Conservation (phyloP, 2,329 filamentous ascomycete species). For the Xylariaceae sp. region DNA sequence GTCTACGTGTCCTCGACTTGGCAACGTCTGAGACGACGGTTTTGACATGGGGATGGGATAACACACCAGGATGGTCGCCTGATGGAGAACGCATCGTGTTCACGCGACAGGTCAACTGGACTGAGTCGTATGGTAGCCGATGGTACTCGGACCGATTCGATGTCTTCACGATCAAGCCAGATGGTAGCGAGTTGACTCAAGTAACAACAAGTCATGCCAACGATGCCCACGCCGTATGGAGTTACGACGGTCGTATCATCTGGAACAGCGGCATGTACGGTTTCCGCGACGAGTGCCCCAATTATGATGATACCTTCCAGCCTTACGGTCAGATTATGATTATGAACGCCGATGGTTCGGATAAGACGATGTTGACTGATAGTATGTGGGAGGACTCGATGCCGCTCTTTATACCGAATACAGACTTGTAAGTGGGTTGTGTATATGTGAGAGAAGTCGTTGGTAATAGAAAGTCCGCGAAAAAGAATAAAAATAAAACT, state of each 20-base stretch:
- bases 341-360: constrained; percentile 40
- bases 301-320: constrained; percentile 42
- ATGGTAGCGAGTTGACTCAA: constrained; percentile 34
- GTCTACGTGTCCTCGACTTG: constrained; percentile 33
- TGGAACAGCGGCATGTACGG: constrained; percentile 41
- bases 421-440: not conserved
- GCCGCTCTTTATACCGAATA: constrained; percentile 17
- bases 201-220: constrained; percentile 36
- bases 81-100: constrained; percentile 28
- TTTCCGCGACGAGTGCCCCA: constrained; percentile 38
- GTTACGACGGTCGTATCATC: constrained; percentile 38
- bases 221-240: constrained; percentile 43
- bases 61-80: constrained; percentile 37
- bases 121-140: not conserved
- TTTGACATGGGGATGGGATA: constrained; percentile 37
- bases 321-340: constrained; percentile 42
- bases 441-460: not conserved
- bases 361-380: constrained; percentile 29
- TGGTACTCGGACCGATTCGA: constrained; percentile 28
- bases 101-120: constrained; percentile 3
- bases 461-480: too few species aligned
- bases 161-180: constrained; percentile 38
- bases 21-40: constrained; percentile 17
- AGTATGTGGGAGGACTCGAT: constrained; percentile 33
- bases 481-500: too few species aligned